phyloP scores from a whole-genome alignment of 2,329 filamentous ascomycete genomes.

The Purpureocillium takamizusanense region DNA sequence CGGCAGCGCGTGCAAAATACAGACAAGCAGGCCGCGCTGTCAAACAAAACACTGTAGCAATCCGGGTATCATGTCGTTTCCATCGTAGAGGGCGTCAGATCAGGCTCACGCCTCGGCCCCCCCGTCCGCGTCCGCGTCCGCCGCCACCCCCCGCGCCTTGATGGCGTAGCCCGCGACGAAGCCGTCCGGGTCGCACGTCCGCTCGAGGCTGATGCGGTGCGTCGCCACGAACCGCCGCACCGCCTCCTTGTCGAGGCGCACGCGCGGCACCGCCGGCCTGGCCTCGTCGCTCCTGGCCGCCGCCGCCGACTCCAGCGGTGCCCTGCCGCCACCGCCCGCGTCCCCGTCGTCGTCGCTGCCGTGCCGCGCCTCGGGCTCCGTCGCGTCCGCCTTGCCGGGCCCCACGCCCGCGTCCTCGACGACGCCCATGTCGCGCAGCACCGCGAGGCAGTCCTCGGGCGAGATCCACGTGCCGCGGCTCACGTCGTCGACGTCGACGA shows the following conservation, averaged over 20 bases:
- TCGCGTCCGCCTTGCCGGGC: constrained; percentile 24
- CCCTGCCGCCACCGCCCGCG: constrained; percentile 7
- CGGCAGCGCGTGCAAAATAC: no score
- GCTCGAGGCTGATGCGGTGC: constrained; percentile 53
- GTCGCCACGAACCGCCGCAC: constrained; percentile 58
- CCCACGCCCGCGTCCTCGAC: constrained; percentile 47
- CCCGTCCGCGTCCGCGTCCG: constrained; percentile 21
- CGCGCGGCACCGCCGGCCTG: constrained; percentile 28
- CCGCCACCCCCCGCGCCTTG: constrained; percentile 25
- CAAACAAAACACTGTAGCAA: no score
- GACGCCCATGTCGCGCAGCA: constrained; percentile 73
- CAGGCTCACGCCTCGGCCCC: constrained; percentile 7
- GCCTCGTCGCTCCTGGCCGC: constrained; percentile 19
- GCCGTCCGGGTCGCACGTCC: constrained; percentile 62
- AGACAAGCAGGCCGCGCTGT: no score
- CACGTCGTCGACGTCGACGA: constrained; percentile 62
- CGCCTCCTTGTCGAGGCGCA: constrained; percentile 43
- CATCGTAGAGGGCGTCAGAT: no score
- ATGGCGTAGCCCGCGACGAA: constrained; percentile 62
- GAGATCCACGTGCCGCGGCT: constrained; percentile 75
- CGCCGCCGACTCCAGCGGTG: no score
- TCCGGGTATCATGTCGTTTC: no score
- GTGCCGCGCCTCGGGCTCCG: constrained; percentile 9
- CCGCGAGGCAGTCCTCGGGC: constrained; percentile 70
- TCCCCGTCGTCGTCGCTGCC: not conserved